A percentile compares a stretch with the other conserved stretches of the same genome.
Conservation (phyloP, 805 yeast species). For the Schizosaccharomyces octosporus region DNA sequence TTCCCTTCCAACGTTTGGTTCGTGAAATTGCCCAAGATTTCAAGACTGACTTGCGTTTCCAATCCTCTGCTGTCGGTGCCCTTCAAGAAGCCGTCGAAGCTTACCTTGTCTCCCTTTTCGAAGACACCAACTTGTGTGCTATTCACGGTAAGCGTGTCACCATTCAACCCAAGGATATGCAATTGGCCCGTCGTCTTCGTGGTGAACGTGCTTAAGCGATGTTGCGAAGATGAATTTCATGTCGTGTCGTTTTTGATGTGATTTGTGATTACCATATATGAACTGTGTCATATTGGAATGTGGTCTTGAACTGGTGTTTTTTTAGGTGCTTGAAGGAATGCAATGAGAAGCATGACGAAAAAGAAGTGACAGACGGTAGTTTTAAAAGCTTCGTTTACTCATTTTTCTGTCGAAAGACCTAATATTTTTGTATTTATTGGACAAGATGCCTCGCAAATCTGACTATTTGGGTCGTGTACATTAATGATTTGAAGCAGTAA, state of each 20-base stretch:
- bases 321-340: too few species aligned
- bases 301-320: too few species aligned
- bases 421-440: too few species aligned
- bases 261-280: too few species aligned
- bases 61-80: conserved; percentile 92
- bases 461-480: neutral
- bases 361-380: too few species aligned
- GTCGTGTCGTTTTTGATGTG: too few species aligned
- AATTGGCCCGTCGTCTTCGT: conserved; percentile 91
- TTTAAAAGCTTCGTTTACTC: too few species aligned
- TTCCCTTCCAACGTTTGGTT: conserved; percentile 92
- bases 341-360: too few species aligned
- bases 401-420: too few species aligned
- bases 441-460: neutral
- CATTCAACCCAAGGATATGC: conserved; percentile 93
- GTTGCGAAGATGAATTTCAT: neutral
- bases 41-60: conserved; percentile 85
- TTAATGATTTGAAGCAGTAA: neutral
- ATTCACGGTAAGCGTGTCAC: conserved; percentile 98
- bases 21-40: conserved; percentile 89
- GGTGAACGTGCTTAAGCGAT: conserved; percentile 25
- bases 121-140: conserved; percentile 95
- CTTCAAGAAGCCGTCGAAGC: conserved; percentile 97
- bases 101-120: conserved; percentile 82
- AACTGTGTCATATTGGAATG: too few species aligned